A percentile compares a stretch with the other conserved stretches of the same genome.
These are phyloP conservation scores for Musa balbisiana DNA, from an alignment of 202 grass and related monocot species.

Conservation along the genomic window DNA sequence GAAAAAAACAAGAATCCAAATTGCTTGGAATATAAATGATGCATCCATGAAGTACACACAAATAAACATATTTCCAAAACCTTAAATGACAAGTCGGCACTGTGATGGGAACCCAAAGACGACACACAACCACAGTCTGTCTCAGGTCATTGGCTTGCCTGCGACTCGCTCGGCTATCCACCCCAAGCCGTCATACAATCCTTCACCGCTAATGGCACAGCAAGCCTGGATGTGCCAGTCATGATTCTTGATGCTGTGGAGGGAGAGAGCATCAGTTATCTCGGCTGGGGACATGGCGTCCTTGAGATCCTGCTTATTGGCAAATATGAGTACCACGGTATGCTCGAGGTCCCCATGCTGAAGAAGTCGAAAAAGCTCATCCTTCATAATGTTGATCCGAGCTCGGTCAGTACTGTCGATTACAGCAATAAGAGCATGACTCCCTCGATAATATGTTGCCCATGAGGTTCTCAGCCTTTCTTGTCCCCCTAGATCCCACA, in stretches of 20 bases:
- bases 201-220: conserved; percentile 61
- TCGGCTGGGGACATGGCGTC: conserved; percentile 73
- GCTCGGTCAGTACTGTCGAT: conserved; percentile 77
- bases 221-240: conserved; percentile 94
- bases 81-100: too few relatives aligned
- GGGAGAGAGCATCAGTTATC: conserved; percentile 72
- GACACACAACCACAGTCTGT: too few relatives aligned
- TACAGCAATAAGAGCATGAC: conserved; percentile 68
- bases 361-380: conserved; percentile 69
- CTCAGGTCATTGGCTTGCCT: conserved; percentile 23
- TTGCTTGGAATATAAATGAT: too few relatives aligned
- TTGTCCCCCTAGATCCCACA: conserved; percentile 90
- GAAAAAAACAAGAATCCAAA: too few relatives aligned
- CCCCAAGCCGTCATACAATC: conserved; percentile 69
- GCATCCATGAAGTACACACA: too few relatives aligned
- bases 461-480: conserved; percentile 75
- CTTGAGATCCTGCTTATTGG: conserved; percentile 90
- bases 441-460: conserved; percentile 72
- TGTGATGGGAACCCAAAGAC: too few relatives aligned
- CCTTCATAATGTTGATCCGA: conserved; percentile 75
- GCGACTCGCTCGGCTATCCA: conserved; percentile 86
- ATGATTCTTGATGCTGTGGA: conserved; percentile 85
- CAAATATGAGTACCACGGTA: conserved; percentile 63
- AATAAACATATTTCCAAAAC: too few relatives aligned
- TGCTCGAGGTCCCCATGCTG: conserved; percentile 57